phyloP scores from a whole-genome alignment of 352 stramenopile species.

The Phytophthora hybrid region DNA sequence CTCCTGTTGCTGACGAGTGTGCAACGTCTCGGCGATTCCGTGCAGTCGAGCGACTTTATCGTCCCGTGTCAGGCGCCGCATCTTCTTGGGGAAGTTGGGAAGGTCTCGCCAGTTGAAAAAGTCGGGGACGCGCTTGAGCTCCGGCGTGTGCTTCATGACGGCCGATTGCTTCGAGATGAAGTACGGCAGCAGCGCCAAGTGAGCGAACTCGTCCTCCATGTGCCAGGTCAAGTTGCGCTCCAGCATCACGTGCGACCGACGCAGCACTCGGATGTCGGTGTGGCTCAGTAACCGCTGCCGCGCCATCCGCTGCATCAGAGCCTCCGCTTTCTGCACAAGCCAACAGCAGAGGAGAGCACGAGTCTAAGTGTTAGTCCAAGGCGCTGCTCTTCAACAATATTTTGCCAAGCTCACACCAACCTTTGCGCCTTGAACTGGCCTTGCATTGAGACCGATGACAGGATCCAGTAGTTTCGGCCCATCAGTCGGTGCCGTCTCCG shows the following conservation, averaged over 20 bases:
- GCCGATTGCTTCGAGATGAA: conserved; percentile 51
- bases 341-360: not conserved
- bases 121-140: conserved; percentile 54
- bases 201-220: conserved; percentile 65
- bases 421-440: conserved; percentile 49
- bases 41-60: conserved; percentile 38
- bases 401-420: conserved; percentile 20
- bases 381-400: not conserved
- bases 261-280: conserved; percentile 55
- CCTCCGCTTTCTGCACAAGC: conserved; percentile 57
- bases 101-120: conserved; percentile 59
- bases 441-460: conserved; percentile 50
- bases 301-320: conserved; percentile 68
- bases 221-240: conserved; percentile 62
- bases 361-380: not conserved
- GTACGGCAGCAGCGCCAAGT: conserved; percentile 66
- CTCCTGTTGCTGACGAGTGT: conserved; percentile 29
- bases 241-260: conserved; percentile 65
- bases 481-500: conserved; percentile 5
- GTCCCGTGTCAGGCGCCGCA: conserved; percentile 8
- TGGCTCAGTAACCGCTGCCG: conserved; percentile 58
- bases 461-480: conserved; percentile 52
- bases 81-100: conserved; percentile 52
- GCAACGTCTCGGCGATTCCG: conserved; percentile 44
- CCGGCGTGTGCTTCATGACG: conserved; percentile 39